Conservation (phyloP, 305 asterid genomes). For the Ilex paraguariensis region DNA sequence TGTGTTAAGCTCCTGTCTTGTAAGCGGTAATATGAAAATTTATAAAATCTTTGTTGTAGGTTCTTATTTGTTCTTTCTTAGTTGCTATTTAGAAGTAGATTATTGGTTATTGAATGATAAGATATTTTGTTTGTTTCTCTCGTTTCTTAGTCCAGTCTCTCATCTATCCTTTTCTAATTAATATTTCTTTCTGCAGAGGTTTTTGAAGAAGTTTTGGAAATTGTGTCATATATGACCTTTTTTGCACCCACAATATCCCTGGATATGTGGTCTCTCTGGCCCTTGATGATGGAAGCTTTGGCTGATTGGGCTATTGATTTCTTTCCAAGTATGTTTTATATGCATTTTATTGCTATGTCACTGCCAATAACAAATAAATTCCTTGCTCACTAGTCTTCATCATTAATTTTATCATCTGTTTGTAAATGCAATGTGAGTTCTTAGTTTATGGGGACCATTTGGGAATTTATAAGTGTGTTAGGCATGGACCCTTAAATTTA, state of each 20-base stretch:
- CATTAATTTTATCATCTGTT: background rate
- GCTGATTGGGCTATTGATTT: constrained; percentile 99
- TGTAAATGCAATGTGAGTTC: too few relatives aligned
- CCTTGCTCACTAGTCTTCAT: too few relatives aligned
- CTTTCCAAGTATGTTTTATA: constrained; percentile 70
- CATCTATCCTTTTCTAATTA: constrained; percentile 3
- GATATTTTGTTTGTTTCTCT: background rate
- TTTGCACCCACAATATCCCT: constrained; percentile 89
- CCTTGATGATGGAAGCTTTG: constrained; percentile 87
- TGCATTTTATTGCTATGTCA: too few relatives aligned
- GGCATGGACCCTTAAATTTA: too few relatives aligned
- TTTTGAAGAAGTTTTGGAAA: constrained; percentile 96
- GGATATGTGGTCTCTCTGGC: constrained; percentile 99
- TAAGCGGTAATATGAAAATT: too few relatives aligned
- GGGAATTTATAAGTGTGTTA: too few relatives aligned
- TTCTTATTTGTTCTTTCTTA: too few relatives aligned
- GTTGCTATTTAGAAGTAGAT: too few relatives aligned
- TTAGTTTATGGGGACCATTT: too few relatives aligned
- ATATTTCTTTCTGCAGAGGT: constrained; percentile 68
- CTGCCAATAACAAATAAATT: too few relatives aligned
- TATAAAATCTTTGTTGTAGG: too few relatives aligned
- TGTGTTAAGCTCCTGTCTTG: too few relatives aligned
- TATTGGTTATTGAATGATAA: background rate
- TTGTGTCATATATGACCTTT: constrained; percentile 95
- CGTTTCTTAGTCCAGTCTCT: background rate